Conservation (phyloP, 176 grass and related monocot species). For the Raddia guianensis region DNA sequence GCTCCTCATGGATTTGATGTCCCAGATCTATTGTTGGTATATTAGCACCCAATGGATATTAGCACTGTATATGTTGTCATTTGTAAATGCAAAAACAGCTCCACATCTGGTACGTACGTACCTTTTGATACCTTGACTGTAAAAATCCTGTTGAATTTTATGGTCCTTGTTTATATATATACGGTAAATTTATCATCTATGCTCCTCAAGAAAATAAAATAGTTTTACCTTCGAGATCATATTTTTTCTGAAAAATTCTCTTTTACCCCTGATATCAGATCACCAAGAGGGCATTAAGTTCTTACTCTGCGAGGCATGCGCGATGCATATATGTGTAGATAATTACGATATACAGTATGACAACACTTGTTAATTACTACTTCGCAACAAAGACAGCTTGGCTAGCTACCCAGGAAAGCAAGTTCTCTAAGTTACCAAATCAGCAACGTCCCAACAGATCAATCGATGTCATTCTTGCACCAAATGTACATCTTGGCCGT, state of each 20-base stretch:
- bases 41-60: too few species aligned
- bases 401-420: constrained; percentile 16
- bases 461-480: constrained; percentile 16
- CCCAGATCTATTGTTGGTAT: too few species aligned
- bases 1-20: too few species aligned
- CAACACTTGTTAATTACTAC: not conserved
- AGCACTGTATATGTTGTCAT: too few species aligned
- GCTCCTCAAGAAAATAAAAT: not conserved
- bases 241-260: not conserved
- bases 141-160: not conserved
- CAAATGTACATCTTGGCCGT: not conserved
- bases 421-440: not conserved
- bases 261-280: not conserved
- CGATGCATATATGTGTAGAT: not conserved
- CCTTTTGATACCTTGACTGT: too few species aligned
- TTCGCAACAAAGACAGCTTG: constrained; percentile 4
- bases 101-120: too few species aligned
- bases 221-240: not conserved
- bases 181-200: not conserved
- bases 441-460: constrained; percentile 3
- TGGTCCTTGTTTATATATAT: not conserved
- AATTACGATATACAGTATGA: not conserved
- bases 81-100: too few species aligned
- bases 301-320: not conserved
- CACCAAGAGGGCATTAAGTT: not conserved